These are phyloP conservation scores for Paramarasmius palmivorus DNA, from an alignment of 1,284 basidiomycete genomes.

Conservation along the genomic window DNA sequence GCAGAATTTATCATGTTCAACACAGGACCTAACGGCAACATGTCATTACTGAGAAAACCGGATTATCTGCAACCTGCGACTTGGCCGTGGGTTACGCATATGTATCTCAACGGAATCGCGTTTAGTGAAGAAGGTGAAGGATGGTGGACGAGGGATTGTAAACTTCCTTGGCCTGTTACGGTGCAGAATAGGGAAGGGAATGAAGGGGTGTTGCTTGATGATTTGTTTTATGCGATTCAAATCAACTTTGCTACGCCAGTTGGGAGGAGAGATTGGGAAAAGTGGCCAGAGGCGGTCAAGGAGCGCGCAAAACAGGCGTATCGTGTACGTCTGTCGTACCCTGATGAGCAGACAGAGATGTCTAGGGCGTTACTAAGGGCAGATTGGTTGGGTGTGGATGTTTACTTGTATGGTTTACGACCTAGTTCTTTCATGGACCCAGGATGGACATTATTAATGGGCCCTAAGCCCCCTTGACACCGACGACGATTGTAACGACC, in stretches of 20 bases:
- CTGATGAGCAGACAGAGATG: neutral
- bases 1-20: conserved; percentile 26
- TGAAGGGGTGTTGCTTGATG: conserved; percentile 46
- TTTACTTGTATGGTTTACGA: neutral
- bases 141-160: conserved; percentile 27
- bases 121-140: conserved; percentile 46
- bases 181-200: conserved; percentile 42
- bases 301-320: conserved; percentile 35
- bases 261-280: conserved; percentile 36
- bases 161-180: conserved; percentile 56
- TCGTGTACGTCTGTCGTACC: conserved; percentile 22
- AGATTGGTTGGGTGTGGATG: neutral
- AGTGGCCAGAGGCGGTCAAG: conserved; percentile 35
- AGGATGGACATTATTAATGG: neutral
- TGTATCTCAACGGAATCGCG: conserved; percentile 42
- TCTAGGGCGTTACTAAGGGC: neutral
- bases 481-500: neutral
- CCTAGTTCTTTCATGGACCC: neutral
- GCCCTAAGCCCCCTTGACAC: neutral
- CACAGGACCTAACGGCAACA: conserved; percentile 23
- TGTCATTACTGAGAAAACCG: conserved; percentile 31
- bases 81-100: conserved; percentile 51
- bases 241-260: conserved; percentile 47
- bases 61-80: conserved; percentile 59
- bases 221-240: conserved; percentile 49